Base-by-base conservation (phyloP, 2,329 filamentous ascomycete species). In the Trichophyton rubrum region DNA sequence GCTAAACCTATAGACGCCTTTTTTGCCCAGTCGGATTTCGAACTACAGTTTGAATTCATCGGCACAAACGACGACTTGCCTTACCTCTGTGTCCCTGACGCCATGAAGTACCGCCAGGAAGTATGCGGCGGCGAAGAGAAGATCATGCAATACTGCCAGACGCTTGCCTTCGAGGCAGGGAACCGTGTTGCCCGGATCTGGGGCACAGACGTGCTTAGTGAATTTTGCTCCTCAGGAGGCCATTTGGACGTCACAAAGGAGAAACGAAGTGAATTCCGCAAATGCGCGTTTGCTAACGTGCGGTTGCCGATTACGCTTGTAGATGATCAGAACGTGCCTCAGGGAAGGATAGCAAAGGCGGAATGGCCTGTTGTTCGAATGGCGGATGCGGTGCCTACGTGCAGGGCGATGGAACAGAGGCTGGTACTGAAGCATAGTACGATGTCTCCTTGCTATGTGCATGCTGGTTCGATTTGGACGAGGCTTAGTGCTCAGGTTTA, bases 401-500 rank as follows among this genome's bases (percentile, higher is more conserved):
- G 78, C 15, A 72, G 81, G 24, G 92, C 85, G 80, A 80, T 89
- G 62, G 69, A 79, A 57, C 70, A 73, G 51, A 77, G 68, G 2
- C 68, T 89, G 63, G 72, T 83, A 13, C 67, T 74, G 0, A 80
- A 86, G n/a, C 82, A 84, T 70, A 79, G 85, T 60, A 93, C 90
- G 0, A 92, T 89, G 67, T 73, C 93, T 58, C 79, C 85, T 0
- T 69, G 88, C 2, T 83, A 84, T 61, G 72, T 79, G 7, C 84
- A 90, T 65, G 78, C 74, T 0, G 80, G 80, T 0, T 78, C 78
- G 59, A 81, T 85, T 70, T 96, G 87, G 87, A 78, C 80, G 0
- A 77, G 92, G 56, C 68, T 95, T 56, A 90, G 87, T 69, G 89
- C 83, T 13, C 90, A 96, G 77, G 81, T 93, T 0, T 97, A 93